Conservation (phyloP, 495 filamentous ascomycete species). For the Elasticomyces elasticus region DNA sequence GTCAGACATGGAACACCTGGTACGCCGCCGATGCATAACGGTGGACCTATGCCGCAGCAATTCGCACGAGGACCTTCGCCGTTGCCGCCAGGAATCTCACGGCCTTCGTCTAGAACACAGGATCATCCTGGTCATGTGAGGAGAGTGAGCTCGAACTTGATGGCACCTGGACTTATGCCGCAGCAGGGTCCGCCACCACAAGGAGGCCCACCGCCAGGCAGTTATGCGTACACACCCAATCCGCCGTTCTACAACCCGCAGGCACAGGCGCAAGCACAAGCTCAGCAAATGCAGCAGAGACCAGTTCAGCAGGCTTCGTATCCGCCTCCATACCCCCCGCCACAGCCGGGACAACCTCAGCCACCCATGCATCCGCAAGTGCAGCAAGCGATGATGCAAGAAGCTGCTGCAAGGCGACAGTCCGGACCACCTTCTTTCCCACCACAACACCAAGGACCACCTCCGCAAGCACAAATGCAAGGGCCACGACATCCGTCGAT, state of each 20-base stretch:
- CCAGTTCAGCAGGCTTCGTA: constrained; percentile 21
- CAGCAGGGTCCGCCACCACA: constrained; percentile 43
- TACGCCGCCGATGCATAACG: constrained; percentile 84
- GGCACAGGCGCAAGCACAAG: too few relatives aligned
- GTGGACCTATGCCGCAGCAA: constrained; percentile 64
- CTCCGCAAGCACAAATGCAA: constrained; percentile 28
- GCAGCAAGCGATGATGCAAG: constrained; percentile 58
- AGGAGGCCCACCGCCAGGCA: too few relatives aligned
- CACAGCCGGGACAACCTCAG: too few relatives aligned
- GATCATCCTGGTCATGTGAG: constrained; percentile 44
- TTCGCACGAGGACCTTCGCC: constrained; percentile 68
- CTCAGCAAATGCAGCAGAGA: constrained; percentile 35
- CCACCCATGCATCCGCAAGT: constrained; percentile 37
- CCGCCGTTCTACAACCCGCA: constrained; percentile 77
- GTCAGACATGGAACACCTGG: constrained; percentile 66
- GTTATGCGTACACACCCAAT: constrained; percentile 75
- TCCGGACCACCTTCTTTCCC: constrained; percentile 52
- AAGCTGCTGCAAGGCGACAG: constrained; percentile 53
- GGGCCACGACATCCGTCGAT: constrained; percentile 14
- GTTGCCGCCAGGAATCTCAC: constrained; percentile 62
- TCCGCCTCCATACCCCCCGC: constrained; percentile 22
- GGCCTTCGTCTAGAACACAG: constrained; percentile 67
- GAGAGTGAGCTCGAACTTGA: constrained; percentile 65
- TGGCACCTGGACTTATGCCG: constrained; percentile 50
- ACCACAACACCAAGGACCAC: constrained; percentile 34